Evolutionary conservation across 148 eudicot species (phyloP).

Genomic region (Pouteria glomerata): DNA sequence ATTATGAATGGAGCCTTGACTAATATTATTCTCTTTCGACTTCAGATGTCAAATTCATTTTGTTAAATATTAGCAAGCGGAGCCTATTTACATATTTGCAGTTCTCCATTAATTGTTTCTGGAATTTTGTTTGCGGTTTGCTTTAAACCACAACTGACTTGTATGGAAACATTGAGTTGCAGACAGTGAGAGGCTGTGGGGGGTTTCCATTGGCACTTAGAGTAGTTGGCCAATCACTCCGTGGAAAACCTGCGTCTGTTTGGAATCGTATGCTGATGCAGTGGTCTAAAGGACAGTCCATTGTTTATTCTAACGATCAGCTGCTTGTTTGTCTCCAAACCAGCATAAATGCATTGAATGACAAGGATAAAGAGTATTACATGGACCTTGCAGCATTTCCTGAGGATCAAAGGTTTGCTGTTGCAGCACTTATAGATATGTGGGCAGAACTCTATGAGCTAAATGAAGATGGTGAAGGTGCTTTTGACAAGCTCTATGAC

Average conservation of each 20-base stretch:
- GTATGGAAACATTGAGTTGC: neutral
- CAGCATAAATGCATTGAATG: slow-evolving; percentile 19
- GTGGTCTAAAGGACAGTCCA: slow-evolving; percentile 15
- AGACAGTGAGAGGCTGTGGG: slow-evolving; percentile 21
- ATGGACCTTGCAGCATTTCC: slow-evolving; percentile 29
- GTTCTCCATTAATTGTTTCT: neutral
- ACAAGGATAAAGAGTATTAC: slow-evolving; percentile 12
- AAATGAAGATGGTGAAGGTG: slow-evolving; percentile 16
- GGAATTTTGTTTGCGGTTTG: neutral
- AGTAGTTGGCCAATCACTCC: slow-evolving; percentile 21
- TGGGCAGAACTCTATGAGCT: slow-evolving; percentile 25
- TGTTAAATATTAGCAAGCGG: neutral
- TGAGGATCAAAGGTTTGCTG: slow-evolving; percentile 27
- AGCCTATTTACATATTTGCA: neutral
- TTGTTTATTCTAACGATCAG: slow-evolving; percentile 9
- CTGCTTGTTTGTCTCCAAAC: slow-evolving; percentile 15
- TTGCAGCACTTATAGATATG: slow-evolving; percentile 22
- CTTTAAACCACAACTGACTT: neutral
- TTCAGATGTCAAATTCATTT: neutral
- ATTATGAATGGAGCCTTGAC: neutral
- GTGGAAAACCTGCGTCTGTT: slow-evolving; percentile 5
- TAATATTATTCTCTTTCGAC: neutral
- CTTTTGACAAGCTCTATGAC: slow-evolving; percentile 12
- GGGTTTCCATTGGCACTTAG: slow-evolving; percentile 20
- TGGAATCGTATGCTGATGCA: slow-evolving; percentile 16